Evolutionary conservation across 2,329 filamentous ascomycete species (phyloP).

Genomic region (Aurifilum marmelostoma): DNA sequence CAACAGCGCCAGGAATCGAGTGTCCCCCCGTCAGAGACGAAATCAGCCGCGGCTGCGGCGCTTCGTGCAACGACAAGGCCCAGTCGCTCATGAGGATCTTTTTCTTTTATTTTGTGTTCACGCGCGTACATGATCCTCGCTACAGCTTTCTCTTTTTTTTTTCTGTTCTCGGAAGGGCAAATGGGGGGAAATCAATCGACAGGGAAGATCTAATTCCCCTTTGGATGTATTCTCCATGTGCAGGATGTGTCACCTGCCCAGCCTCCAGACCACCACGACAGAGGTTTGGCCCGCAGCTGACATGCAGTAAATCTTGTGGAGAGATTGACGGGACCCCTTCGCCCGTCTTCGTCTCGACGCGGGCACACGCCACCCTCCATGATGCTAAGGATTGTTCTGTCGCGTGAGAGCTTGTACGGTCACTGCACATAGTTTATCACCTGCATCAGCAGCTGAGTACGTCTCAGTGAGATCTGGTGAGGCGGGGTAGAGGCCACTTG

Average conservation of each 20-base stretch:
- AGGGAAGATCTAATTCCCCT: background rate
- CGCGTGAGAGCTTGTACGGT: background rate
- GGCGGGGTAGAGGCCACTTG: background rate
- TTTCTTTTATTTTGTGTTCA: background rate
- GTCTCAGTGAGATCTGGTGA: constrained; percentile 1
- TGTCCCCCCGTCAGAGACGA: constrained; percentile 6
- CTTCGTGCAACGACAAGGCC: background rate
- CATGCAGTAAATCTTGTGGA: constrained; percentile 5
- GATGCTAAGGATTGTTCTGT: background rate
- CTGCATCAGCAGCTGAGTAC: background rate
- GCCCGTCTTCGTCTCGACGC: constrained; percentile 4
- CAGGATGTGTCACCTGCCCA: constrained; percentile 5
- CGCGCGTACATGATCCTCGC: background rate
- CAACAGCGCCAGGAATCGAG: constrained; percentile 9
- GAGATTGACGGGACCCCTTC: background rate
- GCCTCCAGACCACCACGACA: constrained; percentile 9
- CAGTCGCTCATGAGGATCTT: background rate
- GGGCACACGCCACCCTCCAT: constrained; percentile 6
- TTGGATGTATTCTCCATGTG: background rate
- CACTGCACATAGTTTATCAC: constrained; percentile 1
- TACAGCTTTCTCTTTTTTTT: background rate
- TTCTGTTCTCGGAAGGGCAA: too few relatives aligned
- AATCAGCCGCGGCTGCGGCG: constrained; percentile 19
- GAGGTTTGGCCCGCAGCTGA: constrained; percentile 19
- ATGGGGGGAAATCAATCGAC: background rate